Evolutionary conservation across 2,329 filamentous ascomycete species (phyloP), one percentile per base, ranked within the genome.

Genomic region (Fusarium nurragi): DNA sequence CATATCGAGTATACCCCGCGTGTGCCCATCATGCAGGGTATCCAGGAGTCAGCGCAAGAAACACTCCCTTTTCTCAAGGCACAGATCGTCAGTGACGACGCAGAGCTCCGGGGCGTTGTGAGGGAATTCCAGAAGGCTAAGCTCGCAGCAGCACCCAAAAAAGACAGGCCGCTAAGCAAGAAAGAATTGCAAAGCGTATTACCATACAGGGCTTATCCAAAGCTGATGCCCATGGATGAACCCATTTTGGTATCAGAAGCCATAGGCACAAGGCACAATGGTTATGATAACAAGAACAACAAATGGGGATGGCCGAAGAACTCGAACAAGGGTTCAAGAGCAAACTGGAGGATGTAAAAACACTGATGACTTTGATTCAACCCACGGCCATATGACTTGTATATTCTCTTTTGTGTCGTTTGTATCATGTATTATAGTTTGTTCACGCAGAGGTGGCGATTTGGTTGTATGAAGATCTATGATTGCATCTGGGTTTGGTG

Each of bases 71-170:
- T 95, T 73, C 84, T 98, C 47, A 89, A 86, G 70, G 94, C 95
- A 0, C 95, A 99, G 76, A 95, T 97, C 68, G 87, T 88, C 7
- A 86, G 82, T 30, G 83, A 88, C 51, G 91, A 96, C 38, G 79
- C 85, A 25, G 94, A 97, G 73, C 80, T 98, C 3, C 83, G 83
- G 13, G 84, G 90, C 1, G 88, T 97, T 37, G 77, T 96, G 67
- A 90, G 86, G 62, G 84, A 88, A 2, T 75, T 83, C 52, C 83
- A 78, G 56, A 84, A 82, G 69, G 43, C 67, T 32, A 67, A 68
- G 25, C 52, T 65, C 19, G 64, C 65, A 22, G 46, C 57, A 12
- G 40, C 45, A 23, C 57, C 57, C 12, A 64, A 63, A 37, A 75
- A 74, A 54, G 59, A 70, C 14, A 74, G 54, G 47, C 51, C 65